phyloP scores from a whole-genome alignment of 768 basidiomycete genomes.

The Phallus indusiatus region DNA sequence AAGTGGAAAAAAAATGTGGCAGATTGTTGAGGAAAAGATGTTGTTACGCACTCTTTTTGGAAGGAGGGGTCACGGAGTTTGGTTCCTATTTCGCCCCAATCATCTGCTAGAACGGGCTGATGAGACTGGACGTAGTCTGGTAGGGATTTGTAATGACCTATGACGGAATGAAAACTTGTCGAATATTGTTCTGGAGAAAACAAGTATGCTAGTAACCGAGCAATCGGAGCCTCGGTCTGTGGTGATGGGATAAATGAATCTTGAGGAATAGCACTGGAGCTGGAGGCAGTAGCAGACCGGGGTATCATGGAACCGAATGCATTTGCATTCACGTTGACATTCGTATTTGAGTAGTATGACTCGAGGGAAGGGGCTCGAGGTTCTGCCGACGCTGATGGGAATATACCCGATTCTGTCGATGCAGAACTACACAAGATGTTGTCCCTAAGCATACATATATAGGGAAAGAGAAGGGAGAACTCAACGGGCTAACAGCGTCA shows the following conservation, averaged over 20 bases:
- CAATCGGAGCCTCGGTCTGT: constrained; percentile 44
- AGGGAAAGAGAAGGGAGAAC: constrained; percentile 8
- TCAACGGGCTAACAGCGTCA: not conserved
- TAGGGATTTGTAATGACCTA: constrained; percentile 8
- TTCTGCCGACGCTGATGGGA: too few relatives aligned
- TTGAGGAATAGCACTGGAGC: not conserved
- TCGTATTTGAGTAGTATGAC: not conserved
- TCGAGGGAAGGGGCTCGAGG: not conserved
- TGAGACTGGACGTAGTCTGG: constrained; percentile 24
- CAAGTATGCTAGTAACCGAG: constrained; percentile 59
- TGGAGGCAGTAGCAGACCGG: not conserved
- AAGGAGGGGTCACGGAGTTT: constrained; percentile 65
- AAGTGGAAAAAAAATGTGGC: constrained; percentile 1
- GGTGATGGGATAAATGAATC: not conserved
- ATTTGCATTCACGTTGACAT: not conserved
- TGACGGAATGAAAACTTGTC: not conserved
- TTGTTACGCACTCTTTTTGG: constrained; percentile 63
- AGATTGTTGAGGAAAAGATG: constrained; percentile 21
- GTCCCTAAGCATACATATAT: not conserved
- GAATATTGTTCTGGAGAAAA: constrained; percentile 34
- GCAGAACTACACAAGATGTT: not conserved
- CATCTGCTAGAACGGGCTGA: constrained; percentile 30
- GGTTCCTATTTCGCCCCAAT: constrained; percentile 68
- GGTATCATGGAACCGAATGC: constrained; percentile 1
- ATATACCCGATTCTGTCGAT: too few relatives aligned